Percentiles rank a stretch among this genome's conserved stretches.
Conservation (phyloP, 2,329 filamentous ascomycete species). For the Seiridium unicorne region DNA sequence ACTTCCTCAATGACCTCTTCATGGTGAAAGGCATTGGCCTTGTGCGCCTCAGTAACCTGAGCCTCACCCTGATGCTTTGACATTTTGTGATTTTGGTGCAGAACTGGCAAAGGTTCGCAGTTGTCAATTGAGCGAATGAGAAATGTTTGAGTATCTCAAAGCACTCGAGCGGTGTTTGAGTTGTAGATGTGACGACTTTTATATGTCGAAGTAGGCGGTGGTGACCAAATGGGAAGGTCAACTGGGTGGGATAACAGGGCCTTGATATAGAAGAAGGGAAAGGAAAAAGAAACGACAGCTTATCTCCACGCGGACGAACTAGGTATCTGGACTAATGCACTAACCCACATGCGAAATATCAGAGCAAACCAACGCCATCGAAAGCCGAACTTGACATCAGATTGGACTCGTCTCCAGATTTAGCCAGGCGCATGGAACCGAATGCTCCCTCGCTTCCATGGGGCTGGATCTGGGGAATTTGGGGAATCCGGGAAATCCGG, state of each 20-base stretch:
- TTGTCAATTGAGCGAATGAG: not conserved
- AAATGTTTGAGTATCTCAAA: not conserved
- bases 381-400: no score
- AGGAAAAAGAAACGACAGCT: not conserved
- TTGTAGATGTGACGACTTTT: not conserved
- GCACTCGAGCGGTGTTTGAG: not conserved
- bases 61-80: not conserved
- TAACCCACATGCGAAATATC: no score
- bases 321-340: not conserved
- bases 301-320: not conserved
- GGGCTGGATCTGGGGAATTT: slow-evolving; percentile 2
- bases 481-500: not conserved
- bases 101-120: not conserved
- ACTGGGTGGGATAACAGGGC: not conserved
- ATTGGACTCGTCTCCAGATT: no score
- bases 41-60: not conserved
- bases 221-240: not conserved
- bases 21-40: slow-evolving; percentile 1
- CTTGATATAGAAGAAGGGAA: slow-evolving; percentile 1
- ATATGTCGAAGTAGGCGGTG: not conserved
- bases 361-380: no score
- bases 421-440: no score
- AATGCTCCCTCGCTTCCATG: not conserved
- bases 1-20: slow-evolving; percentile 4
- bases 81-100: not conserved